Conservation (phyloP, 139 green algal species). For the Trebouxia sp. region DNA sequence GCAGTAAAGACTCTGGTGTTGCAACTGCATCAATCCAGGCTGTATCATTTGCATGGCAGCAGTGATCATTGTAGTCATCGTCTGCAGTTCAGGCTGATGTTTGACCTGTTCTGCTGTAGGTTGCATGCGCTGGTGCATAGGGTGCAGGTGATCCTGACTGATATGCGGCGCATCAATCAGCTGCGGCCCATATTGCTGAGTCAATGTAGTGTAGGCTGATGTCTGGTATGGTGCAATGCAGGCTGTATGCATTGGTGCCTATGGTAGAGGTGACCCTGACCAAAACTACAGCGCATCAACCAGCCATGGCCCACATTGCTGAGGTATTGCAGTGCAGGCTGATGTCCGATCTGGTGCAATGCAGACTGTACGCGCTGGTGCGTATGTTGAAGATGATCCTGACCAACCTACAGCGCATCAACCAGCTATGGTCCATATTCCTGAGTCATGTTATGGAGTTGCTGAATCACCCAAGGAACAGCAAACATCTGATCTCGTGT, state of each 20-base stretch:
- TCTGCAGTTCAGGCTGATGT: not conserved
- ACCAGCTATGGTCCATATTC: slow-evolving; percentile 83
- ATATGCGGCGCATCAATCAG: slow-evolving; percentile 64
- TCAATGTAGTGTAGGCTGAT: not conserved
- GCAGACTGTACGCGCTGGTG: slow-evolving; percentile 63
- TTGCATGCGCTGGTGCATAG: slow-evolving; percentile 69
- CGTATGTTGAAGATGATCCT: slow-evolving; percentile 79
- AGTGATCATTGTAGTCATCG: too few species aligned
- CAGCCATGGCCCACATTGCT: slow-evolving; percentile 77
- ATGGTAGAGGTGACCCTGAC: slow-evolving; percentile 75
- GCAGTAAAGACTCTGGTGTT: too few species aligned
- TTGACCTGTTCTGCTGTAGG: slow-evolving; percentile 30
- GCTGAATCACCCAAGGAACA: slow-evolving; percentile 42
- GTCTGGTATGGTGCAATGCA: slow-evolving; percentile 9
- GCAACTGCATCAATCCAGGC: too few species aligned
- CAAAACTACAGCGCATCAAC: slow-evolving; percentile 66
- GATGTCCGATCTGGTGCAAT: not conserved
- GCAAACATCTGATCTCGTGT: too few species aligned
- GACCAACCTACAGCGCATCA: slow-evolving; percentile 62
- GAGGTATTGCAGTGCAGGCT: not conserved
- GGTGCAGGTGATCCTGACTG: slow-evolving; percentile 72
- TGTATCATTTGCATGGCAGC: too few species aligned
- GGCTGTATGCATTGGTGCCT: slow-evolving; percentile 63
- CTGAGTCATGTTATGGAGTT: slow-evolving; percentile 75
- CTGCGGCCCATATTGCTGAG: slow-evolving; percentile 73